Percentiles rank a stretch among this genome's conserved stretches.
Conservation (phyloP, 805 yeast genomes). For the Wickerhamiella australiensis region DNA sequence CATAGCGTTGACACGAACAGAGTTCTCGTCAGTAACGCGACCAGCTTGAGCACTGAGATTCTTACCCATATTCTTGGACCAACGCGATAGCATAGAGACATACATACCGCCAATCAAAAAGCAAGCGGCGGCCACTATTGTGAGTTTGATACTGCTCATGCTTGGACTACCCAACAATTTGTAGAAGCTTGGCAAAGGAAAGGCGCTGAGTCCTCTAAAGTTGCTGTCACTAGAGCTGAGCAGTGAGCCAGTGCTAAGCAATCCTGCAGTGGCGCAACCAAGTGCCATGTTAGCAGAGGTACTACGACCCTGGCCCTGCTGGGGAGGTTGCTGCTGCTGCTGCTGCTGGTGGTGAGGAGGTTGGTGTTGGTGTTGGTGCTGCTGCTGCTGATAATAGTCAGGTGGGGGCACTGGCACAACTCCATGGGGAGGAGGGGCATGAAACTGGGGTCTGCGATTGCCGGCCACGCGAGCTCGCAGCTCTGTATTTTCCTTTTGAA, state of each 20-base stretch:
- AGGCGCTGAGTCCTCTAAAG: slow-evolving; percentile 6
- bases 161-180: slow-evolving; percentile 1
- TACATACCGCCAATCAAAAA: slow-evolving; percentile 4
- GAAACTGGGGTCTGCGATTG: neutral
- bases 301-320: neutral
- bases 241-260: slow-evolving; percentile 5
- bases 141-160: slow-evolving; percentile 1
- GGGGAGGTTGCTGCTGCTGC: neutral
- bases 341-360: neutral
- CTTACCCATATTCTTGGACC: slow-evolving; percentile 2
- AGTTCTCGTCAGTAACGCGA: neutral
- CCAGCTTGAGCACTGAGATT: neutral
- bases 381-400: neutral
- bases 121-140: slow-evolving; percentile 1
- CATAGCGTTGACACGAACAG: neutral
- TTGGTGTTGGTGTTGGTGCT: neutral
- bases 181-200: slow-evolving; percentile 1
- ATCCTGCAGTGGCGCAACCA: slow-evolving; percentile 10
- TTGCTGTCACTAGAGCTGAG: slow-evolving; percentile 5
- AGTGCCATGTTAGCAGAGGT: slow-evolving; percentile 6
- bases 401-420: slow-evolving; percentile 1
- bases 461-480: slow-evolving; percentile 22
- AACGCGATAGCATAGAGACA: neutral
- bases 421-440: slow-evolving; percentile 4
- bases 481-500: slow-evolving; percentile 43